Evolutionary conservation across 495 filamentous ascomycete species (phyloP), one percentile per base, ranked within the genome.

Genomic region (Xylaria scruposa): DNA sequence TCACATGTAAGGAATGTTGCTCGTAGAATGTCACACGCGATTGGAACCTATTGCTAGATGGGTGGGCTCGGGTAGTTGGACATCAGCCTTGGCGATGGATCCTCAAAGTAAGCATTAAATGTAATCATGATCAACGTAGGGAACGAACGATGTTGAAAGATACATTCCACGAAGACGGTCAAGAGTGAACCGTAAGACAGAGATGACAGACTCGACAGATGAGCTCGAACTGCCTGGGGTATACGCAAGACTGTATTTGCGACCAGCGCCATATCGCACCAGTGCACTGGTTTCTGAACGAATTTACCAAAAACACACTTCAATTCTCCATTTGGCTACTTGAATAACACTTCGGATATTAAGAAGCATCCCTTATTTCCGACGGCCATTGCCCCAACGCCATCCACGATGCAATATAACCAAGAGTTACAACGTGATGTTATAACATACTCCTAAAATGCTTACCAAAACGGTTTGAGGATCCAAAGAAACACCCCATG

Each of bases 371-470:
- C 33, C 49, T 24, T 15, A 36, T 56, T 51, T 56, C 65, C 29
- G 31, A 67, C 36, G 7, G 21, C 65, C 33, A 33, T 67, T 26
- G 21, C 21, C 65, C 36, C 36, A 67, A 67, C 65, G 65, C 65
- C 65, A 56, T 31, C 26, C 31, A 12, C 42, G n/a, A 67, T 67
- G 65, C 65, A 54, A 51, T 42, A 15, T 42, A 67, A 21, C 36
- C 36, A 56, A 13, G 21, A 24, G 19, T 7, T 51, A 21, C n/a
- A 9, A 31, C 3, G 29, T 31, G 1, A 21, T 31, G 19, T 13
- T 38, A 21, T 31, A 13, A 8, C 13, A 54, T 42, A 46, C 46
- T 26, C 63, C 47, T 31, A 15, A 38, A 67, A 53, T 51, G 62
- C 44, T 49, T 15, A n/a, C 42, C 17, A 47, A 49, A 66, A 66